Evolutionary conservation across 2,329 filamentous ascomycete species (phyloP), one percentile per base, ranked within the genome.

Genomic region (Purpureocillium takamizusanense): DNA sequence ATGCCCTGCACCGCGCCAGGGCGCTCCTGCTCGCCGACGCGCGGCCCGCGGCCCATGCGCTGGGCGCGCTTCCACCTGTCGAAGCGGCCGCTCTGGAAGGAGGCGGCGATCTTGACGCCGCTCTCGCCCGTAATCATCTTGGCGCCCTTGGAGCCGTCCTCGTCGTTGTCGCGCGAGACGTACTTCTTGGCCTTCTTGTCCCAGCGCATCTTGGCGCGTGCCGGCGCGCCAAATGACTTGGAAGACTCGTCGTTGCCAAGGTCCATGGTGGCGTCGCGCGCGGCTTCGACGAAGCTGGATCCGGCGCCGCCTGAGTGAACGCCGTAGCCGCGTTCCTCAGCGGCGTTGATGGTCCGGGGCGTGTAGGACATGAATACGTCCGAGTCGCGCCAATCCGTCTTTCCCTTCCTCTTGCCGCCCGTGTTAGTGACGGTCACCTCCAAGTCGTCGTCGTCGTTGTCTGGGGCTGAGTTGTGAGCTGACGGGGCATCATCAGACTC

Each of bases 351-450:
- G 31, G 79, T 80, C 44, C 84, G 81, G 0, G 92, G 92, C 2
- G 79, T 86, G 70, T 98, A 98, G 9, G 86, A 85, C 88, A 98
- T 97, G 78, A 94, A 98, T 50, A 92, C 78, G 33, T 95, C 89
- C 0, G 81, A 75, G 57, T 95, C 89, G 55, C 86, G 79, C 73
- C 80, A 95, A 33, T 80, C 74, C 11, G 67, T 77, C 53, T 55
- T 76, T 52, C 66, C 75, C 60, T 68, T 76, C 55, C 66, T 41
- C 15, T 48, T 51, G 15, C 33, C 65, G 34, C 63, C 59, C 33
- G 74, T 65, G 53, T 80, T 78, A 12, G 80, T 78, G 48, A 90
- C 75, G 3, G 81, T 85, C 14, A 85, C 74, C 57, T 85, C 81
- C 25, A 87, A 65, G 11, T 82, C 81, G 25, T 81, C 81, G 39